Base-by-base conservation (phyloP, 163 green algal genomes). In the Coccomyxa subellipsoidea region DNA sequence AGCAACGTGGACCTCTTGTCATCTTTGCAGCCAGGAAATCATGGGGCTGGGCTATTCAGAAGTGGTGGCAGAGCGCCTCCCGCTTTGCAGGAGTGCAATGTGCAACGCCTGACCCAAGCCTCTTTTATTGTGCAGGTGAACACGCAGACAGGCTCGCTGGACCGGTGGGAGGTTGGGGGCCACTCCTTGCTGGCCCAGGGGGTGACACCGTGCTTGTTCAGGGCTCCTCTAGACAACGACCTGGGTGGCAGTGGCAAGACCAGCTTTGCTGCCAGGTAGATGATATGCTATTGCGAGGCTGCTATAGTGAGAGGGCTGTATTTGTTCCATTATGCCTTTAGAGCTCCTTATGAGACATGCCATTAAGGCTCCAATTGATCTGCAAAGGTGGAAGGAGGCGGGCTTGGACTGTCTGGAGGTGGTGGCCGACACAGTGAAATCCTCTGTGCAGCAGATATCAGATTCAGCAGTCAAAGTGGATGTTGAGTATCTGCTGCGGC, bases 211-310 rank as follows among this genome's bases (percentile, higher is more conserved):
- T 95, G 90, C 83, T 89, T 98, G 76, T 96, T 92, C 87, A 87
- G 96, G 4, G 94, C 96, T 0, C 82, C 90, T 54, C 98, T 93
- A 9, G 96, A 99, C 91, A 99, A 99, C 87, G 96, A 99, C 91
- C 81, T 90, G 0, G 95, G 95, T 39, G 95, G 95, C 66, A 86
- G 78, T 0, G 86, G 84, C 3, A 93, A 93, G 69, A 92, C 78
- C 76, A 95, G 91, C 89, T 93, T 96, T 81, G 89, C 91, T 2
- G 89, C 87, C n/a, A 84, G 87, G 82, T 88, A n/a, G 0, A 34
- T 32, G 10, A 18, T 73, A 18, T 37, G 66, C 70, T 15, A 9
- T 10, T 40, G 70, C 21, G 39, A 40, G 2, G 66, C 47, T 66
- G 47, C 47, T 18, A 66, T 66, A 76, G 12, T 71, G 12, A 66